A percentile compares a stretch with the other conserved stretches of the same genome.
Evolutionary conservation across 768 basidiomycete species (phyloP).

Genomic region (Coprinopsis strossmayeri): DNA sequence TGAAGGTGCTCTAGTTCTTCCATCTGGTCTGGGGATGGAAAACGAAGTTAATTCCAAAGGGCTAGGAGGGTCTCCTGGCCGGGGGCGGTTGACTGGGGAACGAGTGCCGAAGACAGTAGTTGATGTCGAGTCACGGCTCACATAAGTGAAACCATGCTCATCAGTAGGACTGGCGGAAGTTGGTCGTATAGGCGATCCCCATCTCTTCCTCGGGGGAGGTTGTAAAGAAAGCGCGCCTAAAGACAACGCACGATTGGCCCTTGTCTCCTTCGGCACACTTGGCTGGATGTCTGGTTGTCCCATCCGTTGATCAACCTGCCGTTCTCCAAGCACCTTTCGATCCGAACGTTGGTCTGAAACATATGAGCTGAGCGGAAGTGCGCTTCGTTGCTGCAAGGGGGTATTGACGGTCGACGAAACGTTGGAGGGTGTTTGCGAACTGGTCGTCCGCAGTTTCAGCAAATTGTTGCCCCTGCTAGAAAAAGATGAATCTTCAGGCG

Average conservation of each 20-base stretch:
- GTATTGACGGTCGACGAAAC: neutral
- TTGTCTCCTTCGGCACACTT: slow-evolving; percentile 17
- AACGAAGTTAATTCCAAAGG: slow-evolving; percentile 1
- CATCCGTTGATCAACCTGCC: slow-evolving; percentile 19
- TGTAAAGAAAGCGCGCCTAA: slow-evolving; percentile 33
- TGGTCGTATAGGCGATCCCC: slow-evolving; percentile 31
- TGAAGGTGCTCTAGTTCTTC: slow-evolving; percentile 33
- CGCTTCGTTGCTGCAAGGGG: slow-evolving; percentile 12
- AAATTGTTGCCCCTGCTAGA: slow-evolving; percentile 48
- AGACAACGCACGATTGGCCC: slow-evolving; percentile 25
- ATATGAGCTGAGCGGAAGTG: slow-evolving; percentile 27
- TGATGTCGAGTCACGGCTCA: slow-evolving; percentile 8
- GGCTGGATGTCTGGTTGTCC: slow-evolving; percentile 24
- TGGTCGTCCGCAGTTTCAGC: slow-evolving; percentile 40
- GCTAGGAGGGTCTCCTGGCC: slow-evolving; percentile 20
- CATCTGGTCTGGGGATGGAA: slow-evolving; percentile 23
- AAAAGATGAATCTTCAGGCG: slow-evolving; percentile 45
- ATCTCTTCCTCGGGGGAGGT: slow-evolving; percentile 45
- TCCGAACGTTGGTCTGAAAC: slow-evolving; percentile 28
- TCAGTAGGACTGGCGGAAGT: slow-evolving; percentile 5
- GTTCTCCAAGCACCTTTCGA: slow-evolving; percentile 25
- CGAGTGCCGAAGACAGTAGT: slow-evolving; percentile 13
- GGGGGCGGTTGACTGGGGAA: slow-evolving; percentile 16
- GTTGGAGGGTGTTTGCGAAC: slow-evolving; percentile 20
- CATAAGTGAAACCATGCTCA: slow-evolving; percentile 5